phyloP scores from a whole-genome alignment of 2,329 filamentous ascomycete genomes.

The Sclerotinia spermophila region DNA sequence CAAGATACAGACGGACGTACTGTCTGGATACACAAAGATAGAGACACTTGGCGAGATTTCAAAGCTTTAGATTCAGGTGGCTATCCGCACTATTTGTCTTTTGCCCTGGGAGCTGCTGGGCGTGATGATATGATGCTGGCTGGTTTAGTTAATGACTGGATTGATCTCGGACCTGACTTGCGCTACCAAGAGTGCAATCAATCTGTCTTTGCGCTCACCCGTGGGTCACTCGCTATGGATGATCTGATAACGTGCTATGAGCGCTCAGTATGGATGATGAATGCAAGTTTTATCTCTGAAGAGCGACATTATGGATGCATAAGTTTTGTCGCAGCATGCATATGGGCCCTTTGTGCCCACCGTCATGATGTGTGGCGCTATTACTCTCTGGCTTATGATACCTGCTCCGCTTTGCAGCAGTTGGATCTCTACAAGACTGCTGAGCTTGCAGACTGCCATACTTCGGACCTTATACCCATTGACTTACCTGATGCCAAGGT shows the following conservation, averaged over 20 bases:
- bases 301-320: neutral
- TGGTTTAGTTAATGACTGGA: neutral
- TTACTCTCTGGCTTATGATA: neutral
- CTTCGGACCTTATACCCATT: neutral
- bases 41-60: neutral
- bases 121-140: neutral
- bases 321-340: neutral
- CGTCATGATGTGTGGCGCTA: neutral
- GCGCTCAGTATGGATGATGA: neutral
- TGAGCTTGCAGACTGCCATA: neutral
- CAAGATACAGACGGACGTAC: neutral
- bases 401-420: neutral
- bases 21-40: neutral
- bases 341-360: neutral
- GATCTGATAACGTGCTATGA: neutral
- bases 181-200: constrained; percentile 1
- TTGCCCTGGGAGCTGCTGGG: neutral
- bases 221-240: neutral
- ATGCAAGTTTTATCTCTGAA: neutral
- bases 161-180: constrained; percentile 3
- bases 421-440: neutral
- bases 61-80: neutral
- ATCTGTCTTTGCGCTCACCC: neutral
- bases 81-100: neutral
- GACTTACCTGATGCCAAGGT: neutral